Base-by-base conservation (phyloP, 164 flowering plant species). In the Buxus sempervirens region DNA sequence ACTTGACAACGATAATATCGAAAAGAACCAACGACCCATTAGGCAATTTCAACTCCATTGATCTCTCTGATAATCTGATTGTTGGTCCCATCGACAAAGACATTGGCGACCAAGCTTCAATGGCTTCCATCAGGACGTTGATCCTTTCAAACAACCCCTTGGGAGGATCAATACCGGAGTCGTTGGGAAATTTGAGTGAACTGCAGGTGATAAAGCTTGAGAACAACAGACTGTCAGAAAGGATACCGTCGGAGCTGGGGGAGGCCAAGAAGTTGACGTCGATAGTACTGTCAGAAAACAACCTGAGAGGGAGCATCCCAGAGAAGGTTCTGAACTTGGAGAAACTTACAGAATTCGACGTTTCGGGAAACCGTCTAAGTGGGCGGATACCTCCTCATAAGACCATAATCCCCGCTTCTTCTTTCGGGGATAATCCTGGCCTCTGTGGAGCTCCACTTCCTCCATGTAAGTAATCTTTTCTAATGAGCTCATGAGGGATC, bases 361-460 rank as follows among this genome's bases (percentile, higher is more conserved):
- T 85, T 20, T 86, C 91, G 0, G 25, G 62, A 1, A 88, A 88
- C 68, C 38, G 42, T 23, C 70, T 88, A 9, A 77, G 78, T 27
- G 91, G 94, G 28, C 64, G 9, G 25, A 87, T 89, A 27, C 91
- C 91, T 55, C 75, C 72, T 1, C 89, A 88, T 49, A 85, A 71
- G 32, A 72, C 73, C 18, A 19, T 0, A 6, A 63, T 90, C 22
- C 92, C 93, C 5, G 82, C 70, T 0, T 74, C 85, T 25, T 63
- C 78, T 18, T 90, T 88, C 69, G 7, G n/a, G 58, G 75, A 71
- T 18, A 90, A 90, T 73, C 79, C 73, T 63, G 92, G 87, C 21
- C 73, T 90, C 41, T 88, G 94, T 77, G 96, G 90, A n/a, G 41
- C 85, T 42, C 95, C 95, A 28, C 87, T 91, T 62, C 85, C 93